These are phyloP conservation scores for Linum trigynum DNA, from an alignment of 345 rosid genomes.

Conservation along the genomic window DNA sequence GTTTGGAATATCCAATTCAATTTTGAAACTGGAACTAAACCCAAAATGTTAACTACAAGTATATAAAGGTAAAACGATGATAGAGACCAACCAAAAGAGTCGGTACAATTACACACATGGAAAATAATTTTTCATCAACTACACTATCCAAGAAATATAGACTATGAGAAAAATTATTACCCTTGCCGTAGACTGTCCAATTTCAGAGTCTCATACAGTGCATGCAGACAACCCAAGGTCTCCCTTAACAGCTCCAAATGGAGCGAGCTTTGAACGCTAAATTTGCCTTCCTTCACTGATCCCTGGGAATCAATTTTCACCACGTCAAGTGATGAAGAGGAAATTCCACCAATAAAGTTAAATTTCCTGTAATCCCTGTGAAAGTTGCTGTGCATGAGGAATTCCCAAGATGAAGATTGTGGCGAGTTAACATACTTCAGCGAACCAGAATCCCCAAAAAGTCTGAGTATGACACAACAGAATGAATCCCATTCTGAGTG, in stretches of 20 bases:
- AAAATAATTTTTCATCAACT: no score
- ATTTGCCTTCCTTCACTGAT: slow-evolving; percentile 27
- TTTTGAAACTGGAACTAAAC: no score
- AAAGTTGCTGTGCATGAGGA: slow-evolving; percentile 70
- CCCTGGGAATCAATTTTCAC: slow-evolving; percentile 22
- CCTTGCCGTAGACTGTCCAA: slow-evolving; percentile 77
- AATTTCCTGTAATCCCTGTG: slow-evolving; percentile 55
- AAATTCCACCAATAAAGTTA: slow-evolving; percentile 29
- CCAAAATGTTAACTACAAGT: background rate
- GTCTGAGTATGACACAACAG: slow-evolving; percentile 45
- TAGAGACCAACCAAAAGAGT: no score
- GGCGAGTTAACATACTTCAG: slow-evolving; percentile 24
- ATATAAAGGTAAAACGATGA: background rate
- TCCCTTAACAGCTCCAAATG: slow-evolving; percentile 44
- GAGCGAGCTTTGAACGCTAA: slow-evolving; percentile 31
- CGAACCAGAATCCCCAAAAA: slow-evolving; percentile 45
- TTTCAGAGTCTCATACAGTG: slow-evolving; percentile 88
- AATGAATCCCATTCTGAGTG: slow-evolving; percentile 71
- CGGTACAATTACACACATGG: no score
- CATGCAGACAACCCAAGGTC: slow-evolving; percentile 73
- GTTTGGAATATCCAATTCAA: background rate
- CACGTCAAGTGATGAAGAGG: slow-evolving; percentile 26
- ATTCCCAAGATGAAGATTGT: slow-evolving; percentile 68
- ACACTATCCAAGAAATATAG: background rate
- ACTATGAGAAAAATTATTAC: slow-evolving; percentile 29